Evolutionary conservation across 202 grass and related monocot species (phyloP), one percentile per base, ranked within the genome.

Genomic region (Elaeis oleifera): DNA sequence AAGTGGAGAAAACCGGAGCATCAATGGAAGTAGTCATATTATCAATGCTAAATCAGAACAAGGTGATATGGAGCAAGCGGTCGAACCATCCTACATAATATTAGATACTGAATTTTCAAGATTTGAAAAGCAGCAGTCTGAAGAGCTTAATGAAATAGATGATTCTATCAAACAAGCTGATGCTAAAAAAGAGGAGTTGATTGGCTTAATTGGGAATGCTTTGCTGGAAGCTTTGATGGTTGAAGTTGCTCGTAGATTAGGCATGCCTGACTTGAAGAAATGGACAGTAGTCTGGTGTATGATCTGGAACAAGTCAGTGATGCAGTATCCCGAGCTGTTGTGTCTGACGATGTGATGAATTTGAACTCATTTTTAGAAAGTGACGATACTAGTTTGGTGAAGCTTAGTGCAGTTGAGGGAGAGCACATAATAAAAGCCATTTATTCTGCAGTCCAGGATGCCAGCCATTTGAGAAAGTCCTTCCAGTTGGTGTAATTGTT

Each of bases 401-500:
- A 81, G 67, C 74, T 90, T 80, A 81, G 87, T 72, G 56, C 52
- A 52, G 78, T 72, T 68, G 63, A 79, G 53, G 84, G 68, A 70
- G 75, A 74, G 25, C 39, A 71, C 74, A 69, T 90, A 60, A 56
- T 90, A 53, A 67, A 89, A 73, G 83, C 71, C 59, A 86, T 96
- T 67, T 66, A 79, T 53, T 81, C 79, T 54, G 91, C 79, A 62
- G 71, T 96, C 78, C 70, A 79, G 72, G 53, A 81, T 74, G 70
- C 84, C 49, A 72, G 49, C 14, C 65, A 85, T 74, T 71, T 96
- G 59, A 88, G 71, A 53, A 81, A 48, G 73, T 96, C 76, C 81
- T 96, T 83, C 91, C 91, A 71, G 66, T 83, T 50, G 91, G 91
- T 68, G 76, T 96, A 18, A 76, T 88, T 83, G 76, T 89, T 72